These are phyloP conservation scores for Nidula niveotomentosa DNA, from an alignment of 1,284 basidiomycete species.

Conservation along the genomic window DNA sequence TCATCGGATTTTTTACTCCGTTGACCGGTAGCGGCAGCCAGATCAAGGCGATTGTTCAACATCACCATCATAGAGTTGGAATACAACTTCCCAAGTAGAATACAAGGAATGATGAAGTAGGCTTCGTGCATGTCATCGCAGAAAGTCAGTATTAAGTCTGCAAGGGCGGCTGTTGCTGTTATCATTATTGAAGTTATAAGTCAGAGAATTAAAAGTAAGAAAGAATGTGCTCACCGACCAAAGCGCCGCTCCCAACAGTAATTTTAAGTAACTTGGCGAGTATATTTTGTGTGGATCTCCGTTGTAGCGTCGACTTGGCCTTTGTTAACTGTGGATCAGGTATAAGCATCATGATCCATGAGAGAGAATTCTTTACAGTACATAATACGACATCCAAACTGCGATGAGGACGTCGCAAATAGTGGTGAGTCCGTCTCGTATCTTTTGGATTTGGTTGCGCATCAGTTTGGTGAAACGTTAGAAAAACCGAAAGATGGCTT, in stretches of 20 bases:
- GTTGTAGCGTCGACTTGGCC: slow-evolving; percentile 1
- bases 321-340: slow-evolving; percentile 3
- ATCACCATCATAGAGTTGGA: slow-evolving; percentile 15
- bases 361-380: background rate
- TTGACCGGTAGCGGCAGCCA: slow-evolving; percentile 1
- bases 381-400: slow-evolving; percentile 14
- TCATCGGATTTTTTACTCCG: background rate
- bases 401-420: slow-evolving; percentile 16
- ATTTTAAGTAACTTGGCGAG: slow-evolving; percentile 10
- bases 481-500: background rate
- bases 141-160: slow-evolving; percentile 9
- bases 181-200: background rate
- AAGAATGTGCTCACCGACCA: slow-evolving; percentile 12
- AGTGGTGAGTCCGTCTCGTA: slow-evolving; percentile 3
- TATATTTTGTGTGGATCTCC: slow-evolving; percentile 5
- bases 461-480: background rate
- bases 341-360: background rate
- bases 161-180: slow-evolving; percentile 10
- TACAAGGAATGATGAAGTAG: slow-evolving; percentile 12
- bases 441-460: background rate
- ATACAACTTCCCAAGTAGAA: slow-evolving; percentile 13
- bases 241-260: slow-evolving; percentile 13
- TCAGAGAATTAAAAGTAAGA: background rate
- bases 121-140: slow-evolving; percentile 1
- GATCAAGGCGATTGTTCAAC: slow-evolving; percentile 13